Percentiles rank a stretch among this genome's conserved stretches.
Evolutionary conservation across 2,329 filamentous ascomycete species (phyloP).

Genomic region (Stachybotrys chlorohalonatus): DNA sequence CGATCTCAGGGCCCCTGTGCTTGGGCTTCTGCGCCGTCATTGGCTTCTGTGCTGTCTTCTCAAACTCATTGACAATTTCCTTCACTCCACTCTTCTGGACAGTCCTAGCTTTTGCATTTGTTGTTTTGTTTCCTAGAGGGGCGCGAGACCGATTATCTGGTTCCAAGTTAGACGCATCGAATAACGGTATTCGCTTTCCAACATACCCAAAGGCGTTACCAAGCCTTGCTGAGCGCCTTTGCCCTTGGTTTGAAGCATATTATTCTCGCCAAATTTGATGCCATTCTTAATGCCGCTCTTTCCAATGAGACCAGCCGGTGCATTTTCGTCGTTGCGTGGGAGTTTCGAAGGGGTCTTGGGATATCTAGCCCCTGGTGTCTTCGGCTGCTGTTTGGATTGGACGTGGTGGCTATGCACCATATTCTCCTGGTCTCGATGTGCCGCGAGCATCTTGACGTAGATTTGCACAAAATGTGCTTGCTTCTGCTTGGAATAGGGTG

Average conservation of each 20-base stretch:
- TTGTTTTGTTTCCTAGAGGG: slow-evolving; percentile 87
- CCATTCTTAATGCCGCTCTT: slow-evolving; percentile 39
- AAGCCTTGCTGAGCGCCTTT: slow-evolving; percentile 45
- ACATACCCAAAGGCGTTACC: slow-evolving; percentile 69
- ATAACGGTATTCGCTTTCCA: background rate
- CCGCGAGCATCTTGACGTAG: slow-evolving; percentile 55
- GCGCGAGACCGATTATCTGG: slow-evolving; percentile 53
- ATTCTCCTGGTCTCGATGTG: slow-evolving; percentile 82
- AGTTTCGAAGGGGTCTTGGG: slow-evolving; percentile 78
- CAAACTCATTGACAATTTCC: slow-evolving; percentile 46
- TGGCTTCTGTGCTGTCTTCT: slow-evolving; percentile 53
- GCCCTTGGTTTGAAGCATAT: slow-evolving; percentile 41
- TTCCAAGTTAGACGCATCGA: slow-evolving; percentile 3
- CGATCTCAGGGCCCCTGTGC: slow-evolving; percentile 42
- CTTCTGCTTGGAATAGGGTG: too few species aligned
- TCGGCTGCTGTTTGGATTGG: slow-evolving; percentile 67
- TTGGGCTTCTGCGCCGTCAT: slow-evolving; percentile 51
- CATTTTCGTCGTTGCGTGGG: slow-evolving; percentile 79
- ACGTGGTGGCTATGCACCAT: slow-evolving; percentile 66
- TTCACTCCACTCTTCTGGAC: slow-evolving; percentile 60
- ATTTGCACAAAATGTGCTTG: background rate
- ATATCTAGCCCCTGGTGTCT: slow-evolving; percentile 67
- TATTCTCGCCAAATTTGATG: slow-evolving; percentile 43
- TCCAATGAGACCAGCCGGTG: slow-evolving; percentile 26
- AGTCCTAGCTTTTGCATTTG: slow-evolving; percentile 74